Evolutionary conservation across 257 asterid species (phyloP).

Genomic region (Haberlea rhodopensis): DNA sequence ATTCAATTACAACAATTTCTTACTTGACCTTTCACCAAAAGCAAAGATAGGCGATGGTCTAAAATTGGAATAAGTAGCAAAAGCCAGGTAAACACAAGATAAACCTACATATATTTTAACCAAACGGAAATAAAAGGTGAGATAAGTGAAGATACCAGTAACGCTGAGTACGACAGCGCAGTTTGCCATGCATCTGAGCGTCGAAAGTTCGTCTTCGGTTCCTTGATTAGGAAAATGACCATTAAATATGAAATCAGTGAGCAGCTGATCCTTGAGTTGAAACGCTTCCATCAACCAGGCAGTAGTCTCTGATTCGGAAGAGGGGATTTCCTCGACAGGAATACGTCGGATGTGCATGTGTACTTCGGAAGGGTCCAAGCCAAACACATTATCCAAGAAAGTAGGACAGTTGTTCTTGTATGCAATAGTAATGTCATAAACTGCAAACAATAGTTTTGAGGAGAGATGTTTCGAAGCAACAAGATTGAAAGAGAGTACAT

Average conservation of each 20-base stretch:
- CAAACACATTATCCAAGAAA: conserved; percentile 87
- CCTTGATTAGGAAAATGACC: conserved; percentile 77
- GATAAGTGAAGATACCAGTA: conserved; percentile 50
- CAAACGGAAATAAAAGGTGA: conserved; percentile 68
- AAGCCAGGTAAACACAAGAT: conserved; percentile 52
- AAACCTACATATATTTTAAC: conserved; percentile 65
- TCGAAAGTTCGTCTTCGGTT: conserved; percentile 67
- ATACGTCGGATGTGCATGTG: conserved; percentile 75
- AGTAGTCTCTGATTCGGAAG: conserved; percentile 45
- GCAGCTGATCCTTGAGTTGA: conserved; percentile 59
- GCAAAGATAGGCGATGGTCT: conserved; percentile 44
- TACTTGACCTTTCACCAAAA: conserved; percentile 16
- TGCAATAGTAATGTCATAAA: conserved; percentile 82
- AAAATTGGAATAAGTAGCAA: conserved; percentile 53
- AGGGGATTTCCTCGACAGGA: conserved; percentile 50
- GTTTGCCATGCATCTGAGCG: conserved; percentile 52
- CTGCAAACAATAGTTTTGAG: conserved; percentile 40
- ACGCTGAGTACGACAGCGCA: conserved; percentile 47
- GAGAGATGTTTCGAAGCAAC: conserved; percentile 7
- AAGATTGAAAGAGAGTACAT: neutral
- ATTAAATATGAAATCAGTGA: conserved; percentile 50
- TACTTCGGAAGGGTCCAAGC: conserved; percentile 90
- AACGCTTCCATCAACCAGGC: conserved; percentile 76
- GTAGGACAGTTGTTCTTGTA: conserved; percentile 82
- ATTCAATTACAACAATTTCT: conserved; percentile 31